A percentile compares a stretch with the other conserved stretches of the same genome.
Conservation (phyloP, 352 stramenopile genomes). For the Thalassiosira exigua region DNA sequence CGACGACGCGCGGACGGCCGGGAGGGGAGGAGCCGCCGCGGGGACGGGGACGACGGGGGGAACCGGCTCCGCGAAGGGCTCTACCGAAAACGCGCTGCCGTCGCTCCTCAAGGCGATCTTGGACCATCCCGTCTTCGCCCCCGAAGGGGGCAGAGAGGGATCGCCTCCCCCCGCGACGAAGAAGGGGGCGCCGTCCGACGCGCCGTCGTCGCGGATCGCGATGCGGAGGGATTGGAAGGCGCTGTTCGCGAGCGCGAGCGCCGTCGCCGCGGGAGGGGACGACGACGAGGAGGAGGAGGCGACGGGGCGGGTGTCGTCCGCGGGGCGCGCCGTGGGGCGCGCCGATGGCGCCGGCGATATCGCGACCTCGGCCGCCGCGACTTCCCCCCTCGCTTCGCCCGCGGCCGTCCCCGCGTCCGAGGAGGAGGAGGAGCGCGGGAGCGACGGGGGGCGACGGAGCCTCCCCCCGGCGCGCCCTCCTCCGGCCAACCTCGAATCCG, state of each 20-base stretch:
- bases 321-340: neutral
- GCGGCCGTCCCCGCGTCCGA: too few species aligned
- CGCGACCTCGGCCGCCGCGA: slow-evolving; percentile 1
- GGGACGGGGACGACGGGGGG: neutral
- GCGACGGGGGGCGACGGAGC: neutral
- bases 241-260: slow-evolving; percentile 11
- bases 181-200: neutral
- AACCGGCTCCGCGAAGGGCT: neutral
- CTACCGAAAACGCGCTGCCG: slow-evolving; percentile 31
- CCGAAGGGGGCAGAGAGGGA: neutral
- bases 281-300: slow-evolving; percentile 20
- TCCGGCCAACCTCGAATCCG: slow-evolving; percentile 56
- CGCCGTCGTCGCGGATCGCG: neutral
- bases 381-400: neutral
- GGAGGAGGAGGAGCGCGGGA: too few species aligned
- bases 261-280: neutral
- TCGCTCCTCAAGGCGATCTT: slow-evolving; percentile 48
- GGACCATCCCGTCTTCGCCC: slow-evolving; percentile 45
- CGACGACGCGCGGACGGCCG: neutral
- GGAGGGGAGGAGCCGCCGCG: neutral
- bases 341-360: neutral
- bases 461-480: neutral
- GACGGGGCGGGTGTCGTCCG: neutral
- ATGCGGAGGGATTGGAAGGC: slow-evolving; percentile 35
- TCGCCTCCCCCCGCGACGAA: neutral